Evolutionary conservation across 768 basidiomycete species (phyloP).

Genomic region (Russula dissimulans): DNA sequence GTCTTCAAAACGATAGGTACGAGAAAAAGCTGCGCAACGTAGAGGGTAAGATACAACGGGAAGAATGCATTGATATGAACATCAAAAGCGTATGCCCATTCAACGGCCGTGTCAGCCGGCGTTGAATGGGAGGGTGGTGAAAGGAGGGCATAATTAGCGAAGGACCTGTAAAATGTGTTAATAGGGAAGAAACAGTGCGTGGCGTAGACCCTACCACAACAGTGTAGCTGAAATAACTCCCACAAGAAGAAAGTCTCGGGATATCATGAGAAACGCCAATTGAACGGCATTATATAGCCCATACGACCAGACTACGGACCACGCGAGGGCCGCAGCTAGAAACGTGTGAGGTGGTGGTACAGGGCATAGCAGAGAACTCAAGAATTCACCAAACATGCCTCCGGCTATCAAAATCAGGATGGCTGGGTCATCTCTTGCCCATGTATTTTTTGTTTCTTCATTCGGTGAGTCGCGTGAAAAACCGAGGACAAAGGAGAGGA

Average conservation of each 20-base stretch:
- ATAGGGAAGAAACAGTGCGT: neutral
- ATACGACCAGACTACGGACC: constrained; percentile 78
- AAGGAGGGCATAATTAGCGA: constrained; percentile 61
- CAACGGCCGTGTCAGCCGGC: constrained; percentile 61
- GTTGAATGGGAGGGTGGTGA: constrained; percentile 67
- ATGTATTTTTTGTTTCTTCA: constrained; percentile 93
- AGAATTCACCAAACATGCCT: constrained; percentile 57
- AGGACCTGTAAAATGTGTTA: constrained; percentile 38
- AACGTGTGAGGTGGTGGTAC: neutral
- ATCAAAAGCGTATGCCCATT: constrained; percentile 95
- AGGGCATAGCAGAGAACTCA: neutral
- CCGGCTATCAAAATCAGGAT: constrained; percentile 80
- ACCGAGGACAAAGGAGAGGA: neutral
- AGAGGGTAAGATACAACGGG: constrained; percentile 83
- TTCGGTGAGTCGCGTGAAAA: neutral
- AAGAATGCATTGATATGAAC: constrained; percentile 97
- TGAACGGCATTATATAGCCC: constrained; percentile 44
- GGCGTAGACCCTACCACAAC: constrained; percentile 48
- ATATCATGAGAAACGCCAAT: constrained; percentile 72
- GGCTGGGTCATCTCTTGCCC: constrained; percentile 96
- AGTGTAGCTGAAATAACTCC: constrained; percentile 68
- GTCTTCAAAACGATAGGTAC: constrained; percentile 73
- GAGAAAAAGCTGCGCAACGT: constrained; percentile 81
- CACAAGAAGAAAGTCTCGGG: constrained; percentile 78
- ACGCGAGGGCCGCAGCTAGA: constrained; percentile 71